These are phyloP conservation scores for Phytophthora gonapodyides DNA, from an alignment of 352 stramenopile species.

Conservation along the genomic window DNA sequence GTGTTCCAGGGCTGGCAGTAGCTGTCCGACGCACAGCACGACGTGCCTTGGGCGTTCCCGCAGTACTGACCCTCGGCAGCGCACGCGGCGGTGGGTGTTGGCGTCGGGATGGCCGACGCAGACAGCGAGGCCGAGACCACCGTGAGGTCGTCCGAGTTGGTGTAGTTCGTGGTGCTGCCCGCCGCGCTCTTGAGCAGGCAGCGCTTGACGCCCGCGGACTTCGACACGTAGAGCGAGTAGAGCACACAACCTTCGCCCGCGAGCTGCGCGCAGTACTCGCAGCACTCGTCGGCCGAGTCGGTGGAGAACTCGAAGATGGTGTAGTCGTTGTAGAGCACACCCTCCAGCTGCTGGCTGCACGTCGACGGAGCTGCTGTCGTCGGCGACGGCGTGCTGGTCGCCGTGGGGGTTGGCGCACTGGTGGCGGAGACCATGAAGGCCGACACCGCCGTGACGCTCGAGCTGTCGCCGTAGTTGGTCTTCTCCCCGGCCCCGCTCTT, in stretches of 20 bases:
- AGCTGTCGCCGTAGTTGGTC: constrained; percentile 44
- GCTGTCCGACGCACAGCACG: constrained; percentile 36
- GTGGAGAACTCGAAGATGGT: constrained; percentile 33
- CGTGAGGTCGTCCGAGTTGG: constrained; percentile 23
- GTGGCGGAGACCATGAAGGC: constrained; percentile 24
- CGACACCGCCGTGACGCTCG: constrained; percentile 29
- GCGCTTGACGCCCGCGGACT: constrained; percentile 26
- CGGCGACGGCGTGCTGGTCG: constrained; percentile 17
- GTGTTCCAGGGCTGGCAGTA: constrained; percentile 62
- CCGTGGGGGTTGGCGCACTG: constrained; percentile 11
- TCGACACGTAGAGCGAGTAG: constrained; percentile 34
- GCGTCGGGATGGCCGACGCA: constrained; percentile 15
- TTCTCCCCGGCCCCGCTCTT: constrained; percentile 37
- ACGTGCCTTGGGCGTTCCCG: constrained; percentile 42
- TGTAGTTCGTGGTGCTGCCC: constrained; percentile 27
- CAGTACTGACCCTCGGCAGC: constrained; percentile 42
- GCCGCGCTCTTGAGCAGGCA: constrained; percentile 31
- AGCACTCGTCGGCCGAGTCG: constrained; percentile 32
- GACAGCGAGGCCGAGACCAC: constrained; percentile 30
- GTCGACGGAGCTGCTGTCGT: constrained; percentile 12
- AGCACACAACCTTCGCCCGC: constrained; percentile 27
- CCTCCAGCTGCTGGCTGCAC: constrained; percentile 24
- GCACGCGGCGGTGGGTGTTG: constrained; percentile 25
- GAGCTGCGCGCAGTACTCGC: constrained; percentile 28
- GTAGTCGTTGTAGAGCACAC: constrained; percentile 32